Conservation (phyloP, 805 yeast genomes). For the Metschnikowia gelsemii region DNA sequence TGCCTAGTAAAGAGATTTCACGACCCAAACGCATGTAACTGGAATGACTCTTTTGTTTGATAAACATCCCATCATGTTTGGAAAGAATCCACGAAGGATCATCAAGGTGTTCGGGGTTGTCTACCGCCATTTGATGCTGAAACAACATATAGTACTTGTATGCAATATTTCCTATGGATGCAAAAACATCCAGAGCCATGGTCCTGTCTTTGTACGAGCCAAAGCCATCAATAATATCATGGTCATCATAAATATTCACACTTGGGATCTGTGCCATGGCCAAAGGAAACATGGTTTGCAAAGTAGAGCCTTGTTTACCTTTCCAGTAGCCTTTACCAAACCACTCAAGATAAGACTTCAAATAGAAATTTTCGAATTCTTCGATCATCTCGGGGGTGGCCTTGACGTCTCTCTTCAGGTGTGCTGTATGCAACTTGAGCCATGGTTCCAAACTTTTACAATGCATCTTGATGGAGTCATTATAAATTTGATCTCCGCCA, state of each 20-base stretch:
- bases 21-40: slow-evolving; percentile 72
- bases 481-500: slow-evolving; percentile 95
- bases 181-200: slow-evolving; percentile 68
- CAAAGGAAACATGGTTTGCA: slow-evolving; percentile 65
- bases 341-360: slow-evolving; percentile 79
- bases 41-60: slow-evolving; percentile 65
- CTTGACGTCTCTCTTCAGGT: slow-evolving; percentile 38
- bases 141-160: slow-evolving; percentile 85
- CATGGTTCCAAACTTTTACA: slow-evolving; percentile 59
- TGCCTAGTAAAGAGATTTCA: slow-evolving; percentile 67
- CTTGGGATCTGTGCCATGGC: slow-evolving; percentile 84
- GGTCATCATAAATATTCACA: slow-evolving; percentile 88
- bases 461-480: slow-evolving; percentile 71
- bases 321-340: slow-evolving; percentile 87
- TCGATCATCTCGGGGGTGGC: slow-evolving; percentile 48
- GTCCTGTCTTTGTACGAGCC: slow-evolving; percentile 82
- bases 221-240: slow-evolving; percentile 94
- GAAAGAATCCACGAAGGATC: slow-evolving; percentile 67
- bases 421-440: slow-evolving; percentile 54
- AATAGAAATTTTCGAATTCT: slow-evolving; percentile 65
- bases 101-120: slow-evolving; percentile 34
- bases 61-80: slow-evolving; percentile 60
- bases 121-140: slow-evolving; percentile 74
- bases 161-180: slow-evolving; percentile 73
- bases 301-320: slow-evolving; percentile 64